These are phyloP conservation scores for Hygrophoropsis aurantiaca DNA, from an alignment of 768 basidiomycete species.

Conservation along the genomic window DNA sequence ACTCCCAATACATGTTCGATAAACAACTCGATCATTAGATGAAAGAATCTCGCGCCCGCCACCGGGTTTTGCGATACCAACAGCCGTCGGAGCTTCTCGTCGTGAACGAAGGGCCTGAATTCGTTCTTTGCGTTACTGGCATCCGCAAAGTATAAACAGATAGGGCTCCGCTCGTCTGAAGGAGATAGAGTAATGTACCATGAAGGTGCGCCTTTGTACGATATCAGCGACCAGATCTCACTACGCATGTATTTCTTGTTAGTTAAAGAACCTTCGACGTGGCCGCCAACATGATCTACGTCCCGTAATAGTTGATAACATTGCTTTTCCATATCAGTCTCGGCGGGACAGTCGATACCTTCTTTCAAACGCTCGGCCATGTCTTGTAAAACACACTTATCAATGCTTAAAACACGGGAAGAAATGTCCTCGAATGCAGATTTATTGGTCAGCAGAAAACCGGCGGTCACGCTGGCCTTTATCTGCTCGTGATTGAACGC, in stretches of 20 bases:
- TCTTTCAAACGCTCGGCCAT: too few species aligned
- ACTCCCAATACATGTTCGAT: slow-evolving; percentile 20
- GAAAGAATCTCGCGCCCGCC: slow-evolving; percentile 31
- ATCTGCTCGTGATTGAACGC: slow-evolving; percentile 42
- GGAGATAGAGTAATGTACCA: slow-evolving; percentile 41
- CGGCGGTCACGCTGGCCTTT: too few species aligned
- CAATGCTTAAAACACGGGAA: too few species aligned
- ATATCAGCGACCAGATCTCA: slow-evolving; percentile 18
- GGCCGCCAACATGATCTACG: slow-evolving; percentile 25
- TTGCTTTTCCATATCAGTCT: slow-evolving; percentile 15
- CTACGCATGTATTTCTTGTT: slow-evolving; percentile 25
- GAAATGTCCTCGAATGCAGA: too few species aligned
- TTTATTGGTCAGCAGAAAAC: too few species aligned
- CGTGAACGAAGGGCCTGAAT: slow-evolving; percentile 13
- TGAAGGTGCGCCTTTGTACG: slow-evolving; percentile 24
- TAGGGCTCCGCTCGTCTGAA: slow-evolving; percentile 30
- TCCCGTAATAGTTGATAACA: slow-evolving; percentile 25
- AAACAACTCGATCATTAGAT: slow-evolving; percentile 28
- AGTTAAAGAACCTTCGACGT: slow-evolving; percentile 26
- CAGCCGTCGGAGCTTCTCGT: neutral
- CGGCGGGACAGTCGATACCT: too few species aligned
- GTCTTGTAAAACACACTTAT: too few species aligned
- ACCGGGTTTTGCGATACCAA: slow-evolving; percentile 24
- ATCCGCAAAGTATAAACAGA: slow-evolving; percentile 36
- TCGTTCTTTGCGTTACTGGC: slow-evolving; percentile 11